Evolutionary conservation across 148 eudicot genomes (phyloP).

Genomic region (Camellia sinensis): DNA sequence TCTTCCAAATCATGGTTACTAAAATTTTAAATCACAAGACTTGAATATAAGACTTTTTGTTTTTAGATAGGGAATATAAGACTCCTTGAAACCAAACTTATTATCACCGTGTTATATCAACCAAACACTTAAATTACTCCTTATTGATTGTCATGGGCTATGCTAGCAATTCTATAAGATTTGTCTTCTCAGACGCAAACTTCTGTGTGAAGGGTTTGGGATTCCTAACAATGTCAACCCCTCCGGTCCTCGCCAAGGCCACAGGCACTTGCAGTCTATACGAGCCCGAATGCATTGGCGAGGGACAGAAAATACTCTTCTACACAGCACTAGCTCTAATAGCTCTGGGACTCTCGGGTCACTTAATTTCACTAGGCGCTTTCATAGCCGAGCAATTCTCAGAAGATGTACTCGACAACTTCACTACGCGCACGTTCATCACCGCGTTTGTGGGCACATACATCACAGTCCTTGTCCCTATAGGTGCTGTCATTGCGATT

Average conservation of each 20-base stretch:
- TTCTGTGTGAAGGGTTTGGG: slow-evolving; percentile 41
- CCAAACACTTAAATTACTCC: no score
- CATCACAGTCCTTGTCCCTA: slow-evolving; percentile 10
- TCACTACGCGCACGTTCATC: not conserved
- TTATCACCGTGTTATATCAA: no score
- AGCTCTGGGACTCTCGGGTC: slow-evolving; percentile 52
- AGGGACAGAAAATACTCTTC: slow-evolving; percentile 40
- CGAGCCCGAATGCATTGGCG: slow-evolving; percentile 42
- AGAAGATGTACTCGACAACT: not conserved
- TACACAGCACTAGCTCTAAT: slow-evolving; percentile 41
- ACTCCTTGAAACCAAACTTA: no score
- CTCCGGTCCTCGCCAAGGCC: slow-evolving; percentile 41
- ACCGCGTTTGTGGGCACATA: no score
- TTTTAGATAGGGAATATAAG: no score
- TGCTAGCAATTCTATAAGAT: no score
- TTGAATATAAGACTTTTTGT: no score
- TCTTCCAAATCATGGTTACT: no score
- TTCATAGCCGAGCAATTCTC: slow-evolving; percentile 9
- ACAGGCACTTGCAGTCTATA: slow-evolving; percentile 43
- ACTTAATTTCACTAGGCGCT: slow-evolving; percentile 20
- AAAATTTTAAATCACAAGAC: no score
- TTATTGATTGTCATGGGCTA: no score
- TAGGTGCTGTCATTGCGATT: slow-evolving; percentile 35
- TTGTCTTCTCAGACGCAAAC: no score
- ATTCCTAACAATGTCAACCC: slow-evolving; percentile 52